Evolutionary conservation across 306 rosid genomes (phyloP).

Genomic region (Quercus rubra): DNA sequence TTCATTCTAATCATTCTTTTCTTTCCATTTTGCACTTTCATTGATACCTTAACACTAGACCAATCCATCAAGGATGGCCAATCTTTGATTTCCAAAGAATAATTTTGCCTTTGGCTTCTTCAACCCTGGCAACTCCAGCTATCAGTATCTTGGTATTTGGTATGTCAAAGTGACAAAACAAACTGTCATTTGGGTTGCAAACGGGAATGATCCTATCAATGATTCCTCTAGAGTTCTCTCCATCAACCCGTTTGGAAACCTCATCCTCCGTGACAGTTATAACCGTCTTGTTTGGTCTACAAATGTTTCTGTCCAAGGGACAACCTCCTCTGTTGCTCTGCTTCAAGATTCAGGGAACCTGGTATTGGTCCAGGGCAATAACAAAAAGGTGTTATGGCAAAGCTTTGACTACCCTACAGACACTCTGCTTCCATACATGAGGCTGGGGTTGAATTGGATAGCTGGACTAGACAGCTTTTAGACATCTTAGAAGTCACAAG

Average conservation of each 20-base stretch:
- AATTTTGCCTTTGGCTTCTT: too few species aligned
- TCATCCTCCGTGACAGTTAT: neutral
- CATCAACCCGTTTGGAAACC: neutral
- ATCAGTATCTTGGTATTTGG: too few species aligned
- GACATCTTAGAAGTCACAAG: slow-evolving; percentile 22
- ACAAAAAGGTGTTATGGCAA: too few species aligned
- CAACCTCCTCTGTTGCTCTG: neutral
- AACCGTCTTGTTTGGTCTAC: slow-evolving; percentile 20
- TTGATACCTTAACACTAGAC: neutral
- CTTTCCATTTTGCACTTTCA: neutral
- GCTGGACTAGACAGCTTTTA: slow-evolving; percentile 11
- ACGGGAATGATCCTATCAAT: slow-evolving; percentile 17
- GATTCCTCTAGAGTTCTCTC: slow-evolving; percentile 20
- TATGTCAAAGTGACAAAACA: neutral
- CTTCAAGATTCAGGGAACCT: too few species aligned
- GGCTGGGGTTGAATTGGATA: slow-evolving; percentile 16
- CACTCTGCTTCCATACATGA: neutral
- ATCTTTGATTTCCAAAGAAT: neutral
- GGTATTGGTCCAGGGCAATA: too few species aligned
- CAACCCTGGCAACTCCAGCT: too few species aligned
- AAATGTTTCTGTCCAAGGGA: neutral
- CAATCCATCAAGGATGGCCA: neutral
- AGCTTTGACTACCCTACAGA: too few species aligned
- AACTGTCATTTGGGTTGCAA: too few species aligned
- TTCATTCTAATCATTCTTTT: neutral